A percentile compares a stretch with the other conserved stretches of the same genome.
phyloP scores from a whole-genome alignment of 306 rosid species.

The Coriaria nepalensis region DNA sequence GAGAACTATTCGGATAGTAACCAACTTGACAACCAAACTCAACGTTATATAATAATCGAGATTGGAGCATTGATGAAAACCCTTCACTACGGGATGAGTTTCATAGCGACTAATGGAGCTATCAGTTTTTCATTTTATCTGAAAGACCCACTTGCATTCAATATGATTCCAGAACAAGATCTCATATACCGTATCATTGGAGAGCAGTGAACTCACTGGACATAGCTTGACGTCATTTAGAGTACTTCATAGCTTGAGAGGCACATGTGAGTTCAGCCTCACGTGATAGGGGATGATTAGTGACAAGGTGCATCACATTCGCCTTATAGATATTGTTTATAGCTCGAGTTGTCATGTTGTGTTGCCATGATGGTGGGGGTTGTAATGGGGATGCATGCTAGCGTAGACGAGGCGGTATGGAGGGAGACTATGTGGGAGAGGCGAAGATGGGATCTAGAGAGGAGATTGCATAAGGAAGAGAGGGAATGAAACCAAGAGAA shows the following conservation, averaged over 20 bases:
- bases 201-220: neutral
- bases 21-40: neutral
- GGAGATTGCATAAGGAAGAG: too few species aligned
- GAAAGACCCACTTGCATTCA: too few species aligned
- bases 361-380: neutral
- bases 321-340: conserved; percentile 1
- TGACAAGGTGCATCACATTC: neutral
- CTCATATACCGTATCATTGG: neutral
- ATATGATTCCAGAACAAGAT: neutral
- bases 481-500: too few species aligned
- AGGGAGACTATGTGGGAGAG: too few species aligned
- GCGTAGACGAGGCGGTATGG: too few species aligned
- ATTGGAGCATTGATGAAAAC: neutral
- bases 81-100: too few species aligned
- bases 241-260: neutral
- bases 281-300: neutral
- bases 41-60: neutral
- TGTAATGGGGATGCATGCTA: too few species aligned
- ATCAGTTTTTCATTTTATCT: too few species aligned
- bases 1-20: neutral
- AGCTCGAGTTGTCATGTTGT: neutral
- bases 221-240: neutral
- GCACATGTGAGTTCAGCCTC: too few species aligned
- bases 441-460: too few species aligned
- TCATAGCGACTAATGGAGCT: too few species aligned